Evolutionary conservation across 1,139 yeast species (phyloP), one percentile per base, ranked within the genome.

Genomic region (Yamadazyma epiphylla): DNA sequence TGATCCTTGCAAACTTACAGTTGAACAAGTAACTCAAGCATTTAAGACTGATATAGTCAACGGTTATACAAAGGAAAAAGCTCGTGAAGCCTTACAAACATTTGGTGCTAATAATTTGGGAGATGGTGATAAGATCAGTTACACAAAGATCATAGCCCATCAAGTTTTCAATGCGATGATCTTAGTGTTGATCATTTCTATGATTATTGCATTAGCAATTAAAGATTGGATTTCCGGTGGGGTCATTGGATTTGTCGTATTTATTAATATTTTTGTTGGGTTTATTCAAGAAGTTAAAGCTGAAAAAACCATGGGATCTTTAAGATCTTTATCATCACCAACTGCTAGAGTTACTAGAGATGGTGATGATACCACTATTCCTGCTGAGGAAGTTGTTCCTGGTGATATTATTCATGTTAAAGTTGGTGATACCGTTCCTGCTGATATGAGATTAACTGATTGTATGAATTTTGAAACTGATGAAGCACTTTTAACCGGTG

Each of bases 201-300:
- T 81, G 87, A 60, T 79, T 24, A 81, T 84, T 31, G 81, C 91
- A 2, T 69, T 83, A 29, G 89, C 85, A 11, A 80, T 84, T 43
- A 65, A 64, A 35, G 94, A 83, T 56, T 83, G 86, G 82, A 84
- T 83, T 36, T 79, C 88, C 4, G 94, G 89, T 31, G 94, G 94
- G 32, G 94, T 84, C 19, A 80, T 84, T 50, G 80, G 77, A 1
- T 80, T 76, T 31, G 91, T 84, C 17, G 79, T 83, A 20, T 58
- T 59, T 25, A 67, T 84, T 39, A 84, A 84, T 51, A 78, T 83
- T 28, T 58, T 60, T 16, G 82, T 84, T 28, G 94, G 94, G 2
- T 74, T 80, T 32, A 56, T 75, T 40, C 94, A 84, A 53, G 88
- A 81, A 51, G 64, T 66, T 42, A 75, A 76, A 38, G 94, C 94